Percentiles rank a stretch among this genome's conserved stretches.
Evolutionary conservation across 345 rosid species (phyloP).

Genomic region (Rhodamnia argentea): DNA sequence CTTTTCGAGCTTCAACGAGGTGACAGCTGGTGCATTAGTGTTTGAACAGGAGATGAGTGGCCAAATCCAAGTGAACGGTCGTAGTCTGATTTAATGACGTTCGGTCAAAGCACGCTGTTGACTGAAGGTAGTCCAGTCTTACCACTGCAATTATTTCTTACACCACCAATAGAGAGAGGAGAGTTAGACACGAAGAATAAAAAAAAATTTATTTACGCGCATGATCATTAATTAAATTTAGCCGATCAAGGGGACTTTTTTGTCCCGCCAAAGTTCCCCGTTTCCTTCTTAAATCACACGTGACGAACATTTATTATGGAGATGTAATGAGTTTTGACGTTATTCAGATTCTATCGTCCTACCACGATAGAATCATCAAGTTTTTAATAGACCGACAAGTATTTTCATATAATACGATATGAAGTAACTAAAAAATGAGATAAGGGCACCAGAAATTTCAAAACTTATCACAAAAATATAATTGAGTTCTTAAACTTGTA

Average conservation of each 20-base stretch:
- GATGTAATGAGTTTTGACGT: background rate
- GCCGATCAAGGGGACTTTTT: background rate
- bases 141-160: no score
- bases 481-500: no score
- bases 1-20: no score
- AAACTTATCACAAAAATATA: no score
- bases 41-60: no score
- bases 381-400: background rate
- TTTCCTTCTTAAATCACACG: background rate
- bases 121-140: no score
- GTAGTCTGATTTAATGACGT: no score
- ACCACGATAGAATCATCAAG: background rate
- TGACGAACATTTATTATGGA: background rate
- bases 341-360: background rate
- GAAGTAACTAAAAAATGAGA: background rate
- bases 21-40: no score
- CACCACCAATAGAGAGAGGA: no score
- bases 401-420: background rate
- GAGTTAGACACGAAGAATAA: background rate
- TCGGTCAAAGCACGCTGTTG: no score
- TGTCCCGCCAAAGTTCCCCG: background rate
- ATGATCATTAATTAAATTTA: background rate
- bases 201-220: background rate
- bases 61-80: no score
- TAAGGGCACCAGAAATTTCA: no score